A percentile compares a stretch with the other conserved stretches of the same genome.
phyloP scores from a whole-genome alignment of 179 eudicot genomes.

The Spinacia oleracea region DNA sequence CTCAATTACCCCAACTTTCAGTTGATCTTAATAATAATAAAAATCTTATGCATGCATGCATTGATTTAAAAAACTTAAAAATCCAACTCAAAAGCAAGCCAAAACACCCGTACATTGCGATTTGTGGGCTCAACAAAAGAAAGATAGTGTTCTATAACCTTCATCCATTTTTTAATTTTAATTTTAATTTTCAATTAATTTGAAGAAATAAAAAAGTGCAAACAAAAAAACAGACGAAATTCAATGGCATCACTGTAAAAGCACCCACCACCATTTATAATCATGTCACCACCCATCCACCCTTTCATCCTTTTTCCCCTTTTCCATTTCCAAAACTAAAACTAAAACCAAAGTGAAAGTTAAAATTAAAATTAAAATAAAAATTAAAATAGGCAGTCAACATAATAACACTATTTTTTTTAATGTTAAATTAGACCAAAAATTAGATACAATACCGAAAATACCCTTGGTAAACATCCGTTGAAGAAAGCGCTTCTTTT shows the following conservation, averaged over 20 bases:
- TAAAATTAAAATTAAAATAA: not conserved
- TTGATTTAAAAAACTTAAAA: too few relatives aligned
- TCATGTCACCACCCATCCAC: not conserved
- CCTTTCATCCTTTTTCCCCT: not conserved
- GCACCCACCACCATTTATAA: not conserved
- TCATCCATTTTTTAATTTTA: too few relatives aligned
- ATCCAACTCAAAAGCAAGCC: not conserved
- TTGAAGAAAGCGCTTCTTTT: slow-evolving; percentile 18
- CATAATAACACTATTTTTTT: not conserved
- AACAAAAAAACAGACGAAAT: not conserved
- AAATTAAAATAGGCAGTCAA: not conserved
- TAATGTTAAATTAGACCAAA: not conserved
- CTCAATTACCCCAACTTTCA: too few relatives aligned
- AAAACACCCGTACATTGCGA: not conserved
- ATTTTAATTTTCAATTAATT: too few relatives aligned
- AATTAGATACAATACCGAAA: not conserved
- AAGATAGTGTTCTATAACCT: not conserved
- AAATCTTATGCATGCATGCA: not conserved
- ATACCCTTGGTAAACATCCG: slow-evolving; percentile 3
- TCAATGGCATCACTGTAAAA: not conserved
- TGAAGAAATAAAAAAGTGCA: too few relatives aligned
- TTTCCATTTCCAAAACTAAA: not conserved
- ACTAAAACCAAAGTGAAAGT: not conserved
- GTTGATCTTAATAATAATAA: too few relatives aligned
- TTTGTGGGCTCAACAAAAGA: not conserved